A percentile compares a stretch with the other conserved stretches of the same genome.
Conservation (phyloP, 2,329 filamentous ascomycete genomes). For the Bipolaris gigantea region DNA sequence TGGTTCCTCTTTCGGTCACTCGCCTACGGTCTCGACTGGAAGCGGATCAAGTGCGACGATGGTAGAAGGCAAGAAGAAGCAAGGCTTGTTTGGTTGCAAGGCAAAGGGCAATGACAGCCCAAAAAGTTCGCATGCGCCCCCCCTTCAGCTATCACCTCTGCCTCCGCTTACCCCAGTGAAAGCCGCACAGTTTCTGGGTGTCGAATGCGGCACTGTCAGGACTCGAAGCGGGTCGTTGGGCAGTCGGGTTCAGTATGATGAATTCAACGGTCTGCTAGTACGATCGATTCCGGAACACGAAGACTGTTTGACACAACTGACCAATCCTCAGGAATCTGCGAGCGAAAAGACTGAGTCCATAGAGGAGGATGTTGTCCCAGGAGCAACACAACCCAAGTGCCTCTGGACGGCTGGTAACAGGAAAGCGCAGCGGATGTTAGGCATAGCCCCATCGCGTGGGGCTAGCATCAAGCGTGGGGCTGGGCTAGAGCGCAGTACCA, state of each 20-base stretch:
- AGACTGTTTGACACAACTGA: constrained; percentile 3
- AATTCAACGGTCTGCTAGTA: constrained; percentile 7
- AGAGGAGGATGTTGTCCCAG: constrained; percentile 15
- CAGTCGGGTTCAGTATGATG: constrained; percentile 1
- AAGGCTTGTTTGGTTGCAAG: constrained; percentile 19
- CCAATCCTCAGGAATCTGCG: constrained; percentile 1
- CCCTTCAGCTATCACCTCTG: constrained; percentile 15
- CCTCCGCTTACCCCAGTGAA: constrained; percentile 27
- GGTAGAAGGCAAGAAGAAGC: constrained; percentile 21
- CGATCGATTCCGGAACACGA: constrained; percentile 6
- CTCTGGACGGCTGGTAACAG: constrained; percentile 12
- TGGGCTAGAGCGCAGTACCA: neutral
- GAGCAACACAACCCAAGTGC: constrained; percentile 9
- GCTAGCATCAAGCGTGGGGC: constrained; percentile 8
- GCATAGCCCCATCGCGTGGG: constrained; percentile 9
- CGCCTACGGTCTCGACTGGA: constrained; percentile 7
- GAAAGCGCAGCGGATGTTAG: constrained; percentile 20
- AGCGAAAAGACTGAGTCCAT: constrained; percentile 9
- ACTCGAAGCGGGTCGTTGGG: neutral
- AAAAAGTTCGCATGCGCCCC: constrained; percentile 5
- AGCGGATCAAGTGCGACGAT: neutral
- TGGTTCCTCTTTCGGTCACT: neutral
- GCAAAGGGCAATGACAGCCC: constrained; percentile 15
- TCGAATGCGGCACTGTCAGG: constrained; percentile 5
- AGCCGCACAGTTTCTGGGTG: constrained; percentile 26